These are phyloP conservation scores for Panicum miliaceum DNA, from an alignment of 176 grass and related monocot species.

Conservation along the genomic window DNA sequence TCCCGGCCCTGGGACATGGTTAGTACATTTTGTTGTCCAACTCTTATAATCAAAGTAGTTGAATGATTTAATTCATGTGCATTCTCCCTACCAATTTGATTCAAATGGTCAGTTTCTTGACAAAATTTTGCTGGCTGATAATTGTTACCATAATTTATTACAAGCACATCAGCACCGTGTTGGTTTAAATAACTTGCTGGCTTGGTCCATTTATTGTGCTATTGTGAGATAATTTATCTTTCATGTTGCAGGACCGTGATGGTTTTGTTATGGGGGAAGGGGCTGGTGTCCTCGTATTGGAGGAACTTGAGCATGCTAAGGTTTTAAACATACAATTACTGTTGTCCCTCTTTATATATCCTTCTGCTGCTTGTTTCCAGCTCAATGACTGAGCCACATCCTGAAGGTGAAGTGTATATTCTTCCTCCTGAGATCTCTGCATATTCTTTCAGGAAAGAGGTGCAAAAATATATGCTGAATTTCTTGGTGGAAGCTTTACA, in stretches of 20 bases:
- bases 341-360: slow-evolving; percentile 24
- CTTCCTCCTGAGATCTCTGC: slow-evolving; percentile 21
- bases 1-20: slow-evolving; percentile 97
- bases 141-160: neutral
- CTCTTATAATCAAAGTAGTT: slow-evolving; percentile 3
- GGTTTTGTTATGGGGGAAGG: slow-evolving; percentile 99
- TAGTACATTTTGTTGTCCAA: slow-evolving; percentile 35
- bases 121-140: neutral
- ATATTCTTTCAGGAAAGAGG: slow-evolving; percentile 75
- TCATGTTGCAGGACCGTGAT: slow-evolving; percentile 69
- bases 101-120: slow-evolving; percentile 7
- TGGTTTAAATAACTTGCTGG: slow-evolving; percentile 18
- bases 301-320: slow-evolving; percentile 99
- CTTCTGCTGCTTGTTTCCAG: slow-evolving; percentile 8
- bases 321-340: slow-evolving; percentile 42
- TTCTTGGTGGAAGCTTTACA: slow-evolving; percentile 98
- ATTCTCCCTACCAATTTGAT: slow-evolving; percentile 32
- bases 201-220: slow-evolving; percentile 17
- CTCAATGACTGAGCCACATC: neutral
- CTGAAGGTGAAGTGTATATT: no score
- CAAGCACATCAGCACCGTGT: slow-evolving; percentile 5
- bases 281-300: slow-evolving; percentile 88
- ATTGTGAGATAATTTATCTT: slow-evolving; percentile 24
- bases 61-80: slow-evolving; percentile 27
- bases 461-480: slow-evolving; percentile 94